A percentile compares a stretch with the other conserved stretches of the same genome.
Evolutionary conservation across 2,329 filamentous ascomycete species (phyloP).

Genomic region (Fusarium acutatum): DNA sequence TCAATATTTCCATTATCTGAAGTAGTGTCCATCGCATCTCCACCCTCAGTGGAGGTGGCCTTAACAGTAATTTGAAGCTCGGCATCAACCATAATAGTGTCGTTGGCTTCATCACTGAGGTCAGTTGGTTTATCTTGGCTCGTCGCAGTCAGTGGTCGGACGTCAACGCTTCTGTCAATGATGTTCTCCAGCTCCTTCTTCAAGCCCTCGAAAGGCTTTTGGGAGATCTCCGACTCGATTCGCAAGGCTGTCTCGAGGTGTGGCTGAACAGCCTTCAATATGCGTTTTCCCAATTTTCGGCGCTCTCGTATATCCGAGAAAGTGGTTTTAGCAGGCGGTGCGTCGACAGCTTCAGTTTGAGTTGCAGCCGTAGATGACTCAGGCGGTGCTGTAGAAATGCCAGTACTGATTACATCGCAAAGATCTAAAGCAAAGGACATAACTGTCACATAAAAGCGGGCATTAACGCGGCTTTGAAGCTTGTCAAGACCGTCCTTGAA

Average conservation of each 20-base stretch:
- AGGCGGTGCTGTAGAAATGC: constrained; percentile 56
- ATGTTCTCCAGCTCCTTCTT: constrained; percentile 78
- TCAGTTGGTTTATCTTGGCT: constrained; percentile 51
- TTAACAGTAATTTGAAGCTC: constrained; percentile 58
- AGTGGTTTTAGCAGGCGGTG: constrained; percentile 59
- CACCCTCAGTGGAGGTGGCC: constrained; percentile 37
- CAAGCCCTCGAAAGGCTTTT: constrained; percentile 74
- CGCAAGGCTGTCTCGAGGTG: constrained; percentile 77
- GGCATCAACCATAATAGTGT: constrained; percentile 63
- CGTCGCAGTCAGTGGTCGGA: constrained; percentile 50
- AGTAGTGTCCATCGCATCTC: constrained; percentile 48
- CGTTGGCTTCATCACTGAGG: constrained; percentile 51
- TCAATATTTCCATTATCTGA: constrained; percentile 55
- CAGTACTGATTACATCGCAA: constrained; percentile 60
- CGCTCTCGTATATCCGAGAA: constrained; percentile 80
- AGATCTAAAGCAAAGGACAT: constrained; percentile 66
- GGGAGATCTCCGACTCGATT: constrained; percentile 83
- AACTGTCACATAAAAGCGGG: constrained; percentile 66
- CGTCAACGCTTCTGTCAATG: constrained; percentile 72
- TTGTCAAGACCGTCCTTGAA: constrained; percentile 62
- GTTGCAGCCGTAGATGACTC: constrained; percentile 38
- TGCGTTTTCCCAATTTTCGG: constrained; percentile 86
- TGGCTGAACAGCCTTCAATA: constrained; percentile 83
- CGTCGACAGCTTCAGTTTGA: constrained; percentile 52
- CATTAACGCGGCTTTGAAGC: constrained; percentile 62